Conservation (phyloP, 202 grass and related monocot species). For the Schoenoplectus tabernaemontani region DNA sequence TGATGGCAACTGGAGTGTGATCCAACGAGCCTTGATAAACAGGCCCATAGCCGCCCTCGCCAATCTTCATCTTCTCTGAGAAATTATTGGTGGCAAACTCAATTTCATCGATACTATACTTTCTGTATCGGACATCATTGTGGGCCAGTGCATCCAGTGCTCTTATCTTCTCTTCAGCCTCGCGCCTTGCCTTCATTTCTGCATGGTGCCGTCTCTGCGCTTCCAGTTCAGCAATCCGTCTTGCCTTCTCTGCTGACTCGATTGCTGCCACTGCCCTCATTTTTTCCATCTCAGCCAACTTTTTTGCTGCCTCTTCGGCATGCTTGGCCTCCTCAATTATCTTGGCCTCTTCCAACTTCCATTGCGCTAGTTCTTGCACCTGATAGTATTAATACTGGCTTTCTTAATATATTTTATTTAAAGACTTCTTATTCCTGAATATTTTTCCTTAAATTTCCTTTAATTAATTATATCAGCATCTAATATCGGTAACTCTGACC, state of each 20-base stretch:
- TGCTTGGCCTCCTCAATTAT: conserved; percentile 57
- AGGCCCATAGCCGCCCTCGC: conserved; percentile 88
- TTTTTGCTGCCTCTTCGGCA: conserved; percentile 60
- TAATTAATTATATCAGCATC: not conserved
- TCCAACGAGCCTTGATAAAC: conserved; percentile 75
- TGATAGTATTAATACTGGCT: conserved; percentile 9
- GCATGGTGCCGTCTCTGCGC: conserved; percentile 57
- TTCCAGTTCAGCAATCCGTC: conserved; percentile 71
- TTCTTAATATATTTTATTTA: not conserved
- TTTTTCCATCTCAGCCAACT: conserved; percentile 70
- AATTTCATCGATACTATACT: conserved; percentile 86
- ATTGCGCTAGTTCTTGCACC: conserved; percentile 59
- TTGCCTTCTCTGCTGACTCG: conserved; percentile 72
- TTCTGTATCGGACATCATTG: conserved; percentile 65
- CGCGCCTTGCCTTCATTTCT: conserved; percentile 61
- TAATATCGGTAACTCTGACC: conserved; percentile 16
- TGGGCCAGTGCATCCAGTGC: conserved; percentile 46
- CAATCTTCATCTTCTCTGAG: conserved; percentile 70
- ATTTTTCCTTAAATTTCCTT: not conserved
- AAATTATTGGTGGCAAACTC: conserved; percentile 70
- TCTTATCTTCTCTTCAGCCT: conserved; percentile 73
- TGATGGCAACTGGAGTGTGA: conserved; percentile 88
- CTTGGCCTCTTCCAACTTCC: conserved; percentile 62
- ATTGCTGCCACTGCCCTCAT: conserved; percentile 61
- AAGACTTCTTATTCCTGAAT: not conserved